A percentile compares a stretch with the other conserved stretches of the same genome.
Evolutionary conservation across 2,329 filamentous ascomycete genomes (phyloP).

Genomic region (Tolypocladium ovalisporum): DNA sequence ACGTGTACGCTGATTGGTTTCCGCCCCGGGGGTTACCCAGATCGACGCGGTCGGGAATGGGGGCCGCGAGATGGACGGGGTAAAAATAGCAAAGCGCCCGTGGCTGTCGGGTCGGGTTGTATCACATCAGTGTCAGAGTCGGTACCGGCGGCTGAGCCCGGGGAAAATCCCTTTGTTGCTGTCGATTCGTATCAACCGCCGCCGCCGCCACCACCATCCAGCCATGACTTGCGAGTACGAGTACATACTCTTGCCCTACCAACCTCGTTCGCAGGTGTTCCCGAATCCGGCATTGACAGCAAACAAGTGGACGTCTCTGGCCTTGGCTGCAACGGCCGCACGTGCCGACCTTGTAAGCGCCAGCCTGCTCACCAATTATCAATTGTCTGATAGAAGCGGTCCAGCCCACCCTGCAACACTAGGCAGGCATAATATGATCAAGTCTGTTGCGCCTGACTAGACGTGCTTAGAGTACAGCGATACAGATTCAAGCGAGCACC

Average conservation of each 20-base stretch:
- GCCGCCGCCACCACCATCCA: no score
- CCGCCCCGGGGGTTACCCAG: not conserved
- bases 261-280: not conserved
- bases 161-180: not conserved
- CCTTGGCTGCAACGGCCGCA: no score
- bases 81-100: not conserved
- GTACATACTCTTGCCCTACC: no score
- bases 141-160: no score
- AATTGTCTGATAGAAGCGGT: no score
- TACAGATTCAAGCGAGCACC: not conserved
- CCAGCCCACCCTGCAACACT: not conserved
- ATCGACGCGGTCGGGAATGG: not conserved
- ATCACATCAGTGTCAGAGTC: no score
- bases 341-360: not conserved
- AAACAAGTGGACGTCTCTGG: no score
- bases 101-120: no score
- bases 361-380: no score
- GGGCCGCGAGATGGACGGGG: not conserved
- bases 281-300: not conserved
- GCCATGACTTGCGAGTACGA: no score
- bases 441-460: not conserved
- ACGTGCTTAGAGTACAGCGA: not conserved
- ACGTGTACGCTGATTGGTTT: not conserved
- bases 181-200: not conserved
- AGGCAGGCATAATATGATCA: not conserved